A percentile compares a stretch with the other conserved stretches of the same genome.
Conservation (phyloP, 352 stramenopile genomes). For the Phytophthora meadii region DNA sequence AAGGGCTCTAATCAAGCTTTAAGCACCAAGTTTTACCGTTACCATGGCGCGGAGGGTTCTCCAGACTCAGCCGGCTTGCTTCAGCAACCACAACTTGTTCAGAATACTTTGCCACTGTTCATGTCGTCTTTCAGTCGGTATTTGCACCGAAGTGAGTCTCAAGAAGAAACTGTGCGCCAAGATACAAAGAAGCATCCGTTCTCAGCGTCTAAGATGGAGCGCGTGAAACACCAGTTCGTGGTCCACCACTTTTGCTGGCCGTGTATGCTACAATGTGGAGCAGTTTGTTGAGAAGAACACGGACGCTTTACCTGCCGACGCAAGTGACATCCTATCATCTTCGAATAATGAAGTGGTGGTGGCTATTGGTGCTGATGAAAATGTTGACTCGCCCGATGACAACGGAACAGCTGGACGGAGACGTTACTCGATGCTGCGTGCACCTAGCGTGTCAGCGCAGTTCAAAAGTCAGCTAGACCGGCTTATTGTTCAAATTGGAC, state of each 20-base stretch:
- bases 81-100: constrained; percentile 49
- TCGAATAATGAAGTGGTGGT: constrained; percentile 75
- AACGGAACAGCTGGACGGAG: constrained; percentile 29
- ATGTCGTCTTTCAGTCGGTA: constrained; percentile 80
- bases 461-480: constrained; percentile 95
- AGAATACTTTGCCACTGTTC: constrained; percentile 61
- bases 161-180: constrained; percentile 42
- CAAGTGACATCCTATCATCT: constrained; percentile 53
- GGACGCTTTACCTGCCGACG: constrained; percentile 78
- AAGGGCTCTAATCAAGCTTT: constrained; percentile 85
- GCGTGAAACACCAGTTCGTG: constrained; percentile 84
- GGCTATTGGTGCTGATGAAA: constrained; percentile 61
- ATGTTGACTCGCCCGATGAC: constrained; percentile 45
- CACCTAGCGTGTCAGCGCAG: constrained; percentile 88
- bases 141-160: constrained; percentile 38
- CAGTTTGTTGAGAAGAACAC: constrained; percentile 90
- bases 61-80: constrained; percentile 36
- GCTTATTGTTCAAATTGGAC: constrained; percentile 94
- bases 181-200: constrained; percentile 60
- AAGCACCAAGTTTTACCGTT: constrained; percentile 84
- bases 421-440: constrained; percentile 62
- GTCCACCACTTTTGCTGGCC: constrained; percentile 85
- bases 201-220: constrained; percentile 84
- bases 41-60: constrained; percentile 49
- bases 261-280: constrained; percentile 78